Conservation (phyloP, 345 rosid species). For the Syzygium oleosum region DNA sequence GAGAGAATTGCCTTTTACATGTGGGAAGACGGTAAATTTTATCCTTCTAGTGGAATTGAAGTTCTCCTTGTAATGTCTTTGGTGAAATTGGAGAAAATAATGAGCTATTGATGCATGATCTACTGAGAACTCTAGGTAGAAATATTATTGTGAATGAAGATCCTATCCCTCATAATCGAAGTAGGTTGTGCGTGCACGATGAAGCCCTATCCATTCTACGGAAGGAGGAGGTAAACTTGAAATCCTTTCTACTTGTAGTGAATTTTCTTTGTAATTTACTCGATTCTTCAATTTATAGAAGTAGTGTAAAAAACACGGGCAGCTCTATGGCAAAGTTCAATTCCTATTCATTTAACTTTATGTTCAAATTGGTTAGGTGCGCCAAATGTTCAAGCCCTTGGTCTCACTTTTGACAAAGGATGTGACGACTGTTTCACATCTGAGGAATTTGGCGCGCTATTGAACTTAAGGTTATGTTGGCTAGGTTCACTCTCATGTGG, state of each 20-base stretch:
- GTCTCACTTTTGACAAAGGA: no score
- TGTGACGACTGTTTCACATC: no score
- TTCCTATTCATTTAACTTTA: no score
- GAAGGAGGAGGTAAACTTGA: neutral
- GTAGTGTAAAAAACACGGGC: no score
- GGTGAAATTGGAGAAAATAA: neutral
- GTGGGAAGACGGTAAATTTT: neutral
- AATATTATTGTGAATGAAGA: neutral
- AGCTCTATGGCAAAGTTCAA: no score
- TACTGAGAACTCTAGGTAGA: neutral
- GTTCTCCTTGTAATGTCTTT: neutral
- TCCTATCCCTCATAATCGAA: neutral
- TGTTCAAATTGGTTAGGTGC: no score
- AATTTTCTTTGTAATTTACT: neutral
- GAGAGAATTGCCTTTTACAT: neutral
- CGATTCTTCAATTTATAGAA: neutral
- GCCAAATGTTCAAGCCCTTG: no score
- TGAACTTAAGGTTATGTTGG: no score
- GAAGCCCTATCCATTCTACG: neutral
- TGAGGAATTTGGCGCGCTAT: no score
- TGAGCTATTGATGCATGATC: neutral
- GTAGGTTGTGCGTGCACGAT: neutral
- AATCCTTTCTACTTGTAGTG: neutral
- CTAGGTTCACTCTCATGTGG: no score
- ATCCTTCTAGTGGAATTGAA: neutral